These are phyloP conservation scores for Prunus padus DNA, from an alignment of 306 rosid species.

Conservation along the genomic window DNA sequence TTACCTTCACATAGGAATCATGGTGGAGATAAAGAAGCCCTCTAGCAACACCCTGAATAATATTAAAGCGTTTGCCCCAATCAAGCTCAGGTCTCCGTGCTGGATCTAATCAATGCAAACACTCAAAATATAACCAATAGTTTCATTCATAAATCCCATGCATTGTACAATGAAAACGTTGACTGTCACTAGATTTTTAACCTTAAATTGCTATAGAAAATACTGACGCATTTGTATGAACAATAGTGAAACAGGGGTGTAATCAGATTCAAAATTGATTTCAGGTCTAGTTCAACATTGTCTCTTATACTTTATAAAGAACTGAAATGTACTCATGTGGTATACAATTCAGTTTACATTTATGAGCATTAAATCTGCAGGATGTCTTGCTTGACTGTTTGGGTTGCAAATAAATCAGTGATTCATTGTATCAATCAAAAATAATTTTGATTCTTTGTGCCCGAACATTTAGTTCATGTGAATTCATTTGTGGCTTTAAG, in stretches of 20 bases:
- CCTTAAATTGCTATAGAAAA: not conserved
- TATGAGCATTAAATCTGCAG: no score
- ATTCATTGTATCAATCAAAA: no score
- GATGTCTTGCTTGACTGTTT: no score
- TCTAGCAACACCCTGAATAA: constrained; percentile 23
- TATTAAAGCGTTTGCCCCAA: constrained; percentile 30
- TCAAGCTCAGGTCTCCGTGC: not conserved
- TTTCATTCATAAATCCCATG: not conserved
- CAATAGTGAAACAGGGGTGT: not conserved
- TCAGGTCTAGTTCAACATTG: not conserved
- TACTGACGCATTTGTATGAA: not conserved
- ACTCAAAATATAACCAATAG: not conserved
- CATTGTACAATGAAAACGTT: not conserved
- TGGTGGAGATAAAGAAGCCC: constrained; percentile 34
- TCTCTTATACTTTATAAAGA: not conserved
- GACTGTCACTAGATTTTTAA: not conserved
- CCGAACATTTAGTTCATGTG: no score
- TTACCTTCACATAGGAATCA: constrained; percentile 25
- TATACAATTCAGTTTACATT: no score
- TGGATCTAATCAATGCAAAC: constrained; percentile 4
- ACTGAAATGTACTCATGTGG: no score
- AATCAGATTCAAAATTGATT: not conserved
- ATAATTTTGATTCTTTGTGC: no score
- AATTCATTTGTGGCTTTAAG: no score
- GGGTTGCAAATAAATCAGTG: no score